Percentiles rank a stretch among this genome's conserved stretches.
These are phyloP conservation scores for Magnaporthiopsis rhizophila DNA, from an alignment of 2,329 filamentous ascomycete genomes.

Conservation along the genomic window DNA sequence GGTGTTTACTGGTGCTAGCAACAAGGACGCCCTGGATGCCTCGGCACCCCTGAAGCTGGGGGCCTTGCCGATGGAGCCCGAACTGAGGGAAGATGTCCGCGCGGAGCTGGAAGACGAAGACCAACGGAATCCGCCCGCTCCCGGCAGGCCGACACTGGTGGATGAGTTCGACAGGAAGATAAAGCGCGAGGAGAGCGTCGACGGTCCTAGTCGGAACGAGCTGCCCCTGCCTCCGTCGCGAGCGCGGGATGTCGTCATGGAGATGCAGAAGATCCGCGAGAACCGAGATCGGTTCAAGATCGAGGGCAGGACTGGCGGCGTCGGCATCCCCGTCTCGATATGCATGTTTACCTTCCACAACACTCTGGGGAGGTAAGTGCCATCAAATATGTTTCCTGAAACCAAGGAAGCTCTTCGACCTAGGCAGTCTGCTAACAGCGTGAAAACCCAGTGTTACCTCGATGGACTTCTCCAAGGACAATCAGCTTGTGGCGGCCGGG, in stretches of 20 bases:
- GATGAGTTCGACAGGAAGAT: conserved; percentile 83
- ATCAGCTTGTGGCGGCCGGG: conserved; percentile 76
- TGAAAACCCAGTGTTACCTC: conserved; percentile 61
- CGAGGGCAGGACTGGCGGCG: conserved; percentile 72
- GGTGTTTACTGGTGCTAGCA: conserved; percentile 52
- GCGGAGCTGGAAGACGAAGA: conserved; percentile 85
- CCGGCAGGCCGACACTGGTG: conserved; percentile 65
- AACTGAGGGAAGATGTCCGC: conserved; percentile 76
- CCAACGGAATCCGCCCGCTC: conserved; percentile 59
- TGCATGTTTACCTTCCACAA: conserved; percentile 99
- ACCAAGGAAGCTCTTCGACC: neutral
- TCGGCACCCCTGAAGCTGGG: conserved; percentile 63
- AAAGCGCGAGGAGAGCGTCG: conserved; percentile 83
- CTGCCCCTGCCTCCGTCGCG: conserved; percentile 83
- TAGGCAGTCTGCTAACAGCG: conserved; percentile 13
- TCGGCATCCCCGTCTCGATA: conserved; percentile 75
- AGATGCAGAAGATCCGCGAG: conserved; percentile 89
- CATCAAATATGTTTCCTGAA: neutral
- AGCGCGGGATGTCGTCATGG: conserved; percentile 83
- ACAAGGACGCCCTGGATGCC: conserved; percentile 51
- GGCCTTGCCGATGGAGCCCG: conserved; percentile 72
- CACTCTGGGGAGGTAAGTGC: conserved; percentile 71
- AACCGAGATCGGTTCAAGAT: conserved; percentile 88
- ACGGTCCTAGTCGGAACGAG: conserved; percentile 69
- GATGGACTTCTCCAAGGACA: conserved; percentile 91